Evolutionary conservation across 352 stramenopile genomes (phyloP), one percentile per base, ranked within the genome.

Genomic region (Phytophthora lateralis): DNA sequence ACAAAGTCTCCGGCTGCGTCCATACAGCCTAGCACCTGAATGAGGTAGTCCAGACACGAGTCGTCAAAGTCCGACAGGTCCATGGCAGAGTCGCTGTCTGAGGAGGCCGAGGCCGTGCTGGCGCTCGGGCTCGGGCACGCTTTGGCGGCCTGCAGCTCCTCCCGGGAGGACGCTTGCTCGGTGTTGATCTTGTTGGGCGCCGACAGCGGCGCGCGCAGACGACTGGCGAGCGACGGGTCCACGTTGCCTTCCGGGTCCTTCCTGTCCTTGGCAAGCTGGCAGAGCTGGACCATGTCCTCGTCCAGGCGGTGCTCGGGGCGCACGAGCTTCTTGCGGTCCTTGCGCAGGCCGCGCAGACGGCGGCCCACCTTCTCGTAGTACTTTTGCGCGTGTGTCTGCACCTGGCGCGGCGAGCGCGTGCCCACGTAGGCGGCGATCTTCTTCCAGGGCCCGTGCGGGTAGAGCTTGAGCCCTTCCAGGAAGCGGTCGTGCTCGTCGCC

Each of bases 331-430:
- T 77, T 80, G 60, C 68, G 71, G 48, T 78, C 74, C 46, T 80
- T 78, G 38, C 66, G 76, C 7, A 86, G 60, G 1, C 72, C 74
- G 0, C 71, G 71, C 26, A 78, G 53, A 9, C 72, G 71, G 2
- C 76, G 69, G 2, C 57, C 66, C 6, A 82, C 62, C 49, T 85
- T 85, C 43, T 89, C 77, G 54, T 80, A 77, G 67, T 80, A 82
- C 50, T 86, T 87, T 59, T 87, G 77, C 30, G 73, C 73, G 57
- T 86, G 77, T 0, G 80, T 89, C 45, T 85, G 77, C 56, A 82
- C 76, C 48, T 89, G 80, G 4, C 77, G 77, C 12, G 77, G 66
- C 20, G 70, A 79, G 47, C 80, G 75, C 9, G 75, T 81, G 56
- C 72, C 69, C 32, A 89, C 76, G 47, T 71, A 58, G 20, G 60